A percentile compares a stretch with the other conserved stretches of the same genome.
Evolutionary conservation across 371 early-diverging fungal genomes (phyloP).

Genomic region (Mortierella sp.): DNA sequence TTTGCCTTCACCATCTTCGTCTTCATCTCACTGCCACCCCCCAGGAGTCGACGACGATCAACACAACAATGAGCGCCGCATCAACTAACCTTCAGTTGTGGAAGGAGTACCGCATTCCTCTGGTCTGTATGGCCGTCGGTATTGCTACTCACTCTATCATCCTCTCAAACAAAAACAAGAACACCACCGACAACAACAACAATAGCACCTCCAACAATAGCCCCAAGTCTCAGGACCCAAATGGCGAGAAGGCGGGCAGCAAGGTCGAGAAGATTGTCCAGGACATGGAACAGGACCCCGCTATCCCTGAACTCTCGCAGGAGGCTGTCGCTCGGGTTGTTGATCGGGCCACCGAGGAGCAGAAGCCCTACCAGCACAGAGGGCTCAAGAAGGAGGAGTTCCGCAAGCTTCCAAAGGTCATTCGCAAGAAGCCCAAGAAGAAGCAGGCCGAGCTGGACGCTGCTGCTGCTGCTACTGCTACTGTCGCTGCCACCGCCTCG

Average conservation of each 20-base stretch:
- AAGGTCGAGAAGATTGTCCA: constrained; percentile 32
- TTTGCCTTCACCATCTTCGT: neutral
- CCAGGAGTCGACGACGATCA: constrained; percentile 12
- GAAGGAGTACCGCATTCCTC: constrained; percentile 54
- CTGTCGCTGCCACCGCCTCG: neutral
- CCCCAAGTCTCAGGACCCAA: neutral
- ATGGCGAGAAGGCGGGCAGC: constrained; percentile 5
- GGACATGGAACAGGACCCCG: constrained; percentile 49
- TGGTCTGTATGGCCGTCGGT: constrained; percentile 55
- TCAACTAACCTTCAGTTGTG: constrained; percentile 45
- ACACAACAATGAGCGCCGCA: constrained; percentile 28
- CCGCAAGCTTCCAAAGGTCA: constrained; percentile 51
- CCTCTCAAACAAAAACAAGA: constrained; percentile 29
- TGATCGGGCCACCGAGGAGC: constrained; percentile 26
- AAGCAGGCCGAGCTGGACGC: constrained; percentile 28
- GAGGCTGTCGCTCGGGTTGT: constrained; percentile 27
- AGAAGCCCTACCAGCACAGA: constrained; percentile 36
- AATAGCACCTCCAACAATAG: neutral
- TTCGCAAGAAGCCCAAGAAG: constrained; percentile 56
- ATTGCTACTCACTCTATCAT: constrained; percentile 52
- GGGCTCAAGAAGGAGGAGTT: constrained; percentile 55
- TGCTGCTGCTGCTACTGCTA: neutral
- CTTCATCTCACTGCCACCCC: neutral
- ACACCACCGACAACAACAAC: constrained; percentile 7
- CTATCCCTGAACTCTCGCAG: constrained; percentile 30